Conservation (phyloP, 2,329 filamentous ascomycete species). For the Aspergillus quadricinctus region DNA sequence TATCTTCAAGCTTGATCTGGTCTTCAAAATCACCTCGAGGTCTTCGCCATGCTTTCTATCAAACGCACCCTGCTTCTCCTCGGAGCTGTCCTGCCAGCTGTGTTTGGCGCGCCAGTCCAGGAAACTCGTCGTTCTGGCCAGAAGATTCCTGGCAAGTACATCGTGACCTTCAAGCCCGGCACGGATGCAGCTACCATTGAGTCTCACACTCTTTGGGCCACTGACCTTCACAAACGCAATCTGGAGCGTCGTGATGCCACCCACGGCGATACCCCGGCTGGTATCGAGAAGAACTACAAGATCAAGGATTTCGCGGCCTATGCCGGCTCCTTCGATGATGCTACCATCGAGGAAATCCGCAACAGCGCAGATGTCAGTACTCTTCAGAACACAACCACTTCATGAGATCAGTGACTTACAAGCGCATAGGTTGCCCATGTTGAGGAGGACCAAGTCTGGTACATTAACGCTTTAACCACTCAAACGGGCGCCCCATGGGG, state of each 20-base stretch:
- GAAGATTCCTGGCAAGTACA: constrained; percentile 21
- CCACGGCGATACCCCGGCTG: constrained; percentile 11
- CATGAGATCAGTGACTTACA: not conserved
- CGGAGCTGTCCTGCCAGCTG: constrained; percentile 19
- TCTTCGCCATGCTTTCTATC: constrained; percentile 16
- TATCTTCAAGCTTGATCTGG: not conserved
- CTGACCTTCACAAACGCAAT: constrained; percentile 17
- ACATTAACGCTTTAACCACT: constrained; percentile 15
- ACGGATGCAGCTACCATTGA: constrained; percentile 14
- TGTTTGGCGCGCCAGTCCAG: constrained; percentile 14
- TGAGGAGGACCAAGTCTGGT: constrained; percentile 23
- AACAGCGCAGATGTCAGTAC: constrained; percentile 29
- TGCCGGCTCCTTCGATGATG: constrained; percentile 42
- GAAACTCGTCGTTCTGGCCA: constrained; percentile 8
- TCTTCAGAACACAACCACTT: not conserved
- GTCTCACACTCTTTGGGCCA: constrained; percentile 18
- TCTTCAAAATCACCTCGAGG: not conserved
- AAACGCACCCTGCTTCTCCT: constrained; percentile 19
- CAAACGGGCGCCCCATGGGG: constrained; percentile 31
- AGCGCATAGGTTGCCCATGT: constrained; percentile 20
- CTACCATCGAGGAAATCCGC: constrained; percentile 38
- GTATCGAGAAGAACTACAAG: constrained; percentile 41
- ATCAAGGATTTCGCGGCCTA: constrained; percentile 43
- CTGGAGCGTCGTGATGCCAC: constrained; percentile 10
- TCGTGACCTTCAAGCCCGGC: constrained; percentile 21